Evolutionary conservation across 1,139 yeast species (phyloP), one percentile per base, ranked within the genome.

Genomic region (Scheffersomyces insectosa): DNA sequence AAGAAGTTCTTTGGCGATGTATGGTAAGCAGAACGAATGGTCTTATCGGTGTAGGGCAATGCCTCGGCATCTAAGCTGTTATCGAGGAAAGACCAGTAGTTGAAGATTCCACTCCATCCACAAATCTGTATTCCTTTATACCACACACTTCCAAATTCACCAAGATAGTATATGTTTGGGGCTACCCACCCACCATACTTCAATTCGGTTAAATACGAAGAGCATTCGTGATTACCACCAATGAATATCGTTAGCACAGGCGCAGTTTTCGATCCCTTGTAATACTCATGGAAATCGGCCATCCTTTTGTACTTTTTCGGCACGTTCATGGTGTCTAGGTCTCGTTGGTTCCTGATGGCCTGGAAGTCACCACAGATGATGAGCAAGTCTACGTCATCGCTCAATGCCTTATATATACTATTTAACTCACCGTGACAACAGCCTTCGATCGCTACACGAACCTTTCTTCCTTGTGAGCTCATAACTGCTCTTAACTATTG

Each of bases 221-320:
- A 86, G 7, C 95, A 83, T 59, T 93, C 99, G 57, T 93, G 99
- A 64, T 93, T 93, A 0, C 99, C 99, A 3, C 99, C 99, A 37
- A 95, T 80, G 52, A 93, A 85, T 0, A 93, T 54, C 0, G 99
- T 93, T 36, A 82, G 64, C 2, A 85, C 74, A 0, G 97, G 96
- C 0, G 97, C 97, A 28, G 45, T 62, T 39, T 65, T 68, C 12
- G 52, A 50, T 1, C 95, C 93, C 1, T 62, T 60, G 55, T 88
- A 89, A 62, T 91, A 93, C 25, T 77, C 67, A 42, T 79, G 81
- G 61, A 93, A 93, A 56, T 90, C 96, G 0, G 96, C 97, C 53
- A 89, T 60, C 37, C 63, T 63, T 40, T 70, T 71, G 52, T 79
- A 82, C 51, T 82, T 82, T 1, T 57, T 59, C 1, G 88, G 87